These are phyloP conservation scores for Aspergillus alliaceus DNA, from an alignment of 2,329 filamentous ascomycete species.

Conservation along the genomic window DNA sequence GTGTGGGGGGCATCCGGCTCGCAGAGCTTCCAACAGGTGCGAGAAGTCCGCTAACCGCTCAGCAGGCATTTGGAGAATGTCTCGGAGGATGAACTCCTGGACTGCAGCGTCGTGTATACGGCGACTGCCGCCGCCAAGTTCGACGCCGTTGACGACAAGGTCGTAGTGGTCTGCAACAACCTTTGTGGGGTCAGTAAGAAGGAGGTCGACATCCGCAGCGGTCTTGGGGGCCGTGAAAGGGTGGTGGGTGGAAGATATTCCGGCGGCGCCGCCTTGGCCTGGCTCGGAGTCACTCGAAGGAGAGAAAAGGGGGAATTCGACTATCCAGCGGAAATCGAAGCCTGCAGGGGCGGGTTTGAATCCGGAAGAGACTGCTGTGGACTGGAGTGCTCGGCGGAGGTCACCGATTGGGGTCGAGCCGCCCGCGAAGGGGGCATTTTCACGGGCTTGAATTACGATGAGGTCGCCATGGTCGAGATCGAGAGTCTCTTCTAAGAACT, in stretches of 20 bases:
- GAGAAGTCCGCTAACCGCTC: slow-evolving; percentile 75
- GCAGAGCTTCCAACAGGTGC: slow-evolving; percentile 79
- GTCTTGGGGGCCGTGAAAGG: slow-evolving; percentile 89
- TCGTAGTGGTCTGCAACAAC: slow-evolving; percentile 90
- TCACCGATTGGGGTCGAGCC: slow-evolving; percentile 73
- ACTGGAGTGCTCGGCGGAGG: slow-evolving; percentile 69
- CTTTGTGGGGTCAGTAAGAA: slow-evolving; percentile 69
- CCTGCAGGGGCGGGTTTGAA: slow-evolving; percentile 53
- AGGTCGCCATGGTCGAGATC: slow-evolving; percentile 71
- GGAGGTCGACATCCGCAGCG: slow-evolving; percentile 68
- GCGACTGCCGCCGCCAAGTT: slow-evolving; percentile 87
- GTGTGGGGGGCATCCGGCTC: slow-evolving; percentile 88
- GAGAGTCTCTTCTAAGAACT: slow-evolving; percentile 55
- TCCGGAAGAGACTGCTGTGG: slow-evolving; percentile 63
- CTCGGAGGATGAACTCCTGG: slow-evolving; percentile 80
- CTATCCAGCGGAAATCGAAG: slow-evolving; percentile 80
- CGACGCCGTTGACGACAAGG: slow-evolving; percentile 90
- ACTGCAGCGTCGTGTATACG: slow-evolving; percentile 84
- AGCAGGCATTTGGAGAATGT: slow-evolving; percentile 76
- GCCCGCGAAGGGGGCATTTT: slow-evolving; percentile 63
- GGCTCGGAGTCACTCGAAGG: slow-evolving; percentile 65
- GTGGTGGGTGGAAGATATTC: slow-evolving; percentile 86
- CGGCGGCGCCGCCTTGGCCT: slow-evolving; percentile 77
- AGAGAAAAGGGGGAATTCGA: slow-evolving; percentile 89
- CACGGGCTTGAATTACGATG: slow-evolving; percentile 76